Conservation (phyloP, 306 rosid species). For the Neltuma alba region DNA sequence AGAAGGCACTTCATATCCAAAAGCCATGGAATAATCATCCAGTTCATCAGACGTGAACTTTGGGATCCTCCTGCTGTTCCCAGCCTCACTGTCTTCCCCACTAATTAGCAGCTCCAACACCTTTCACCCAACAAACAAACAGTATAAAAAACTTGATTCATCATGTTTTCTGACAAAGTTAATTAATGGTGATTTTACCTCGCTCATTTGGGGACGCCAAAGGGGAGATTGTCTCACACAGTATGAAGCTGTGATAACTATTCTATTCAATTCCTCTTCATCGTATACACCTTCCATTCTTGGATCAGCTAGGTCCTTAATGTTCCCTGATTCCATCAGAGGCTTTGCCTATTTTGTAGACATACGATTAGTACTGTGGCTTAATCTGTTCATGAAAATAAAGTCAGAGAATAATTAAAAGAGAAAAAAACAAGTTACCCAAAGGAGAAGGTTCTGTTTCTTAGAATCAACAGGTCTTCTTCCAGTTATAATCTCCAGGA, state of each 20-base stretch:
- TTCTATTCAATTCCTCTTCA: constrained; percentile 59
- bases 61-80: constrained; percentile 72
- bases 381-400: neutral
- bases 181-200: constrained; percentile 46
- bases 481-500: constrained; percentile 87
- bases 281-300: constrained; percentile 69
- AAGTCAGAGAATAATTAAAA: neutral
- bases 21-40: constrained; percentile 89
- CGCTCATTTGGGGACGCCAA: constrained; percentile 82
- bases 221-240: constrained; percentile 78
- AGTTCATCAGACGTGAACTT: constrained; percentile 74
- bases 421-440: constrained; percentile 59
- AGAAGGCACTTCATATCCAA: constrained; percentile 74
- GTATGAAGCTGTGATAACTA: constrained; percentile 77
- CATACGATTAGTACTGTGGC: neutral
- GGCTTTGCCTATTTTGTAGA: constrained; percentile 67
- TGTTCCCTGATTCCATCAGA: constrained; percentile 75
- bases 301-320: constrained; percentile 71
- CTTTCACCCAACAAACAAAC: constrained; percentile 29
- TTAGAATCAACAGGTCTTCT: constrained; percentile 88
- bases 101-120: constrained; percentile 70
- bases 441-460: constrained; percentile 77
- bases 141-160: neutral
- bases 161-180: neutral
- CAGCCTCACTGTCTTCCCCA: constrained; percentile 60